phyloP scores from a whole-genome alignment of 164 flowering plant species.

The Akebia trifoliata region DNA sequence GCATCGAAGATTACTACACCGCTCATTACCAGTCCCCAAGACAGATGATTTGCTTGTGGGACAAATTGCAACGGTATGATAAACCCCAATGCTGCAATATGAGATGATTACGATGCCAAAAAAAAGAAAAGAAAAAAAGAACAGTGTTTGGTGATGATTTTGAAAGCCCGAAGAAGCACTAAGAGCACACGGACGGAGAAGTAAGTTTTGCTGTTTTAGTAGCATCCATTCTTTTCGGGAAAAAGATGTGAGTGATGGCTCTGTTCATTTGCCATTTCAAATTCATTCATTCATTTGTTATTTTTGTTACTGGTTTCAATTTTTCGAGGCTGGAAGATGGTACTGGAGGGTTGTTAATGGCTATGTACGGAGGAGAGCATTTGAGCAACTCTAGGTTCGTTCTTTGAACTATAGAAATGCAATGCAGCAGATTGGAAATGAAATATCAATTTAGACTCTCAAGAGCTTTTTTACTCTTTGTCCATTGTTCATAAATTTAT shows the following conservation, averaged over 20 bases:
- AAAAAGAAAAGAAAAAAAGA: too few species aligned
- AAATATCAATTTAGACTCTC: not conserved
- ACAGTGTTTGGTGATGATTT: conserved; percentile 1
- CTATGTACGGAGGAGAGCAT: not conserved
- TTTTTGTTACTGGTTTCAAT: not conserved
- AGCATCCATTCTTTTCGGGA: not conserved
- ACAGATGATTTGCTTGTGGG: conserved; percentile 84
- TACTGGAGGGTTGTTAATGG: conserved; percentile 6
- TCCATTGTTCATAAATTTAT: too few species aligned
- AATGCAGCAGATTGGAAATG: conserved; percentile 7
- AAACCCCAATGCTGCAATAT: conserved; percentile 65
- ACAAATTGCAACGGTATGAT: conserved; percentile 39
- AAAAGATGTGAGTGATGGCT: not conserved
- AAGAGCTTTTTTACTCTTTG: too few species aligned
- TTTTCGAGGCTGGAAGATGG: not conserved
- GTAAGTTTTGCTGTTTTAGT: conserved; percentile 15
- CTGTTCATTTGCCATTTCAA: conserved; percentile 6
- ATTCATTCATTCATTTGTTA: conserved; percentile 16
- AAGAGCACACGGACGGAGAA: not conserved
- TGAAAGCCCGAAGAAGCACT: too few species aligned
- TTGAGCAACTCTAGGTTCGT: not conserved
- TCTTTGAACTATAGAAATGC: conserved; percentile 10
- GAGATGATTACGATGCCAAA: conserved; percentile 36
- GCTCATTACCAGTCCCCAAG: conserved; percentile 86
- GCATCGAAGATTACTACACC: conserved; percentile 65